These are phyloP conservation scores for Hypomontagnella monticulosa DNA, from an alignment of 495 filamentous ascomycete species.

Conservation along the genomic window DNA sequence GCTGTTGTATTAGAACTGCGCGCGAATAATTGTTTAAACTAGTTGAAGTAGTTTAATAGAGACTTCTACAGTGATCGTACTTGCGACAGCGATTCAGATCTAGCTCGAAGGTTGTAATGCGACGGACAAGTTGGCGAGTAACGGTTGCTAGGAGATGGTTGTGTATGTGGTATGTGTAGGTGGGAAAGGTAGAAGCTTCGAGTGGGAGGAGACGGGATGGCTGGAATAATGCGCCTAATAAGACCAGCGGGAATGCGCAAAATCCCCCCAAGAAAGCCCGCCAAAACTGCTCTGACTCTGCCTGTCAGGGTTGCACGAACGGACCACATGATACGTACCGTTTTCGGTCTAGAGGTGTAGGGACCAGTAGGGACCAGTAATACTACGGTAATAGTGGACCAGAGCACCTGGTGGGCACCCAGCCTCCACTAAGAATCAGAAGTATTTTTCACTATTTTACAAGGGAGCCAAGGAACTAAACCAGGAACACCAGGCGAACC, in stretches of 20 bases:
- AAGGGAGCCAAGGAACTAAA: too few species aligned
- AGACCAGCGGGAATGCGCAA: slow-evolving; percentile 36
- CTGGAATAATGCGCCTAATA: slow-evolving; percentile 50
- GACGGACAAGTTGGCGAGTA: slow-evolving; percentile 28
- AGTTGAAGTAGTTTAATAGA: slow-evolving; percentile 1
- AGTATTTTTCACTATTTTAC: neutral
- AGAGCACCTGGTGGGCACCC: neutral
- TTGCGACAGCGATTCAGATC: slow-evolving; percentile 17
- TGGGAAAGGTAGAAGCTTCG: slow-evolving; percentile 38
- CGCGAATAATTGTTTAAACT: slow-evolving; percentile 9
- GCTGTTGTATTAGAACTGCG: neutral
- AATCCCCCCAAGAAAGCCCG: slow-evolving; percentile 19
- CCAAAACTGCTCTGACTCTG: slow-evolving; percentile 24
- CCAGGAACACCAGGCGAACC: slow-evolving; percentile 1
- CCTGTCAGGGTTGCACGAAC: slow-evolving; percentile 33
- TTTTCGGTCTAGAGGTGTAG: slow-evolving; percentile 39
- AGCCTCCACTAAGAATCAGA: slow-evolving; percentile 19
- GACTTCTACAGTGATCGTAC: neutral
- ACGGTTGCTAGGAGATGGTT: slow-evolving; percentile 36
- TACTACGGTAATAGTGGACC: slow-evolving; percentile 28
- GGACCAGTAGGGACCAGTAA: slow-evolving; percentile 19
- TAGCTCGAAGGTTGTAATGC: slow-evolving; percentile 17
- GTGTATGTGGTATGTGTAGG: slow-evolving; percentile 32
- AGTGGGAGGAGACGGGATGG: slow-evolving; percentile 37
- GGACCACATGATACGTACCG: slow-evolving; percentile 43